These are phyloP conservation scores for Rubus idaeus DNA, from an alignment of 306 rosid species.

Conservation along the genomic window DNA sequence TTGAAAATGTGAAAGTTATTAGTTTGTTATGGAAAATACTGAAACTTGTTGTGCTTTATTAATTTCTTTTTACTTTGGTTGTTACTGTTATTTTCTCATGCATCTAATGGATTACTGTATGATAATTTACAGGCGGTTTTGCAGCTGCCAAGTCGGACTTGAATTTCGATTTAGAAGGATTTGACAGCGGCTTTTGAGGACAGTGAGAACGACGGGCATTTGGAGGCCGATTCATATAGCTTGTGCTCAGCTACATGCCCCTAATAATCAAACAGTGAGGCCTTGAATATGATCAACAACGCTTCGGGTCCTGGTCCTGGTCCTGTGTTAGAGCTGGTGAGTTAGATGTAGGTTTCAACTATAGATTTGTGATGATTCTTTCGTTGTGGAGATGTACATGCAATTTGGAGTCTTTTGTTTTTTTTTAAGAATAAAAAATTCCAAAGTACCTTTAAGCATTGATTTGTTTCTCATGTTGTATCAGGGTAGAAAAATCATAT, in stretches of 20 bases:
- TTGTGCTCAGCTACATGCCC: not conserved
- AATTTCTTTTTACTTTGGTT: not conserved
- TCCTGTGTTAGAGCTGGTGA: not conserved
- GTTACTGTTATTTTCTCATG: not conserved
- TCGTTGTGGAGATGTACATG: not conserved
- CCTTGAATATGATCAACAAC: not conserved
- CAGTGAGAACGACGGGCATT: not conserved
- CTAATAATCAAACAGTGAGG: not conserved
- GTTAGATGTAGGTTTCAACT: not conserved
- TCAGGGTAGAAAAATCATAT: too few species aligned
- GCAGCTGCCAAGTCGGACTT: not conserved
- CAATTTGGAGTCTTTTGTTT: too few species aligned
- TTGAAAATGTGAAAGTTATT: not conserved
- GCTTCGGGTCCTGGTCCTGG: not conserved
- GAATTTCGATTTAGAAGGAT: not conserved
- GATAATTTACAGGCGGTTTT: not conserved
- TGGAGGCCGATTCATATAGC: not conserved
- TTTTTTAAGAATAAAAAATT: too few species aligned
- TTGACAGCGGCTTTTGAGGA: not conserved
- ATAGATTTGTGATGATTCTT: not conserved
- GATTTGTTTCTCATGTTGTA: too few species aligned
- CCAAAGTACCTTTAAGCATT: too few species aligned
- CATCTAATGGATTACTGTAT: not conserved
- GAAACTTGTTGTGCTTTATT: not conserved
- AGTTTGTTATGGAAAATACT: not conserved